Percentiles rank a stretch among this genome's conserved stretches.
These are phyloP conservation scores for Massarina eburnea DNA, from an alignment of 2,329 filamentous ascomycete genomes.

Conservation along the genomic window DNA sequence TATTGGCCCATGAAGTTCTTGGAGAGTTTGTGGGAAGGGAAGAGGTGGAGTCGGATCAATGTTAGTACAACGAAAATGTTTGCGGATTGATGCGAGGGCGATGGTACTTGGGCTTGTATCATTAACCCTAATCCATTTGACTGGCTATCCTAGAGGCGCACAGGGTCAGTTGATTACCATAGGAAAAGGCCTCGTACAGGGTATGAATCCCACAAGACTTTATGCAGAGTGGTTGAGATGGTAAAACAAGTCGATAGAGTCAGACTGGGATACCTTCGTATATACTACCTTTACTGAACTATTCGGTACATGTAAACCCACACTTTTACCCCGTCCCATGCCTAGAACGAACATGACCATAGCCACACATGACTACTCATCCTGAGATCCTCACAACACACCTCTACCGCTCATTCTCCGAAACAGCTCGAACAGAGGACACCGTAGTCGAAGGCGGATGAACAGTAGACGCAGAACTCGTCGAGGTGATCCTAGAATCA, in stretches of 20 bases:
- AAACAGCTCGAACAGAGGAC: conserved; percentile 21
- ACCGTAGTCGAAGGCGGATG: conserved; percentile 4
- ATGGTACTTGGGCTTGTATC: no score
- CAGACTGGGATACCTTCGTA: no score
- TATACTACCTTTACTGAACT: no score
- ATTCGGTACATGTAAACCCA: no score
- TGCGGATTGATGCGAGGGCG: conserved; percentile 9
- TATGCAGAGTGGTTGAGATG: no score
- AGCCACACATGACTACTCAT: neutral
- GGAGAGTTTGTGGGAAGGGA: conserved; percentile 47
- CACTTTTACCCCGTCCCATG: no score
- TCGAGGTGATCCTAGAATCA: conserved; percentile 20
- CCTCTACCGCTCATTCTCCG: conserved; percentile 24
- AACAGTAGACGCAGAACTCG: conserved; percentile 18
- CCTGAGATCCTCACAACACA: neutral
- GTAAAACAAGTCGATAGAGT: no score
- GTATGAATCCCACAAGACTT: no score
- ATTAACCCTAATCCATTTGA: no score
- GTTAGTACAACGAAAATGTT: conserved; percentile 68
- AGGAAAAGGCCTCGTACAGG: no score
- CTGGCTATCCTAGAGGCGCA: no score
- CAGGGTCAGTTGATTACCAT: no score
- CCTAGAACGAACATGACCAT: neutral
- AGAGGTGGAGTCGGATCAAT: conserved; percentile 66
- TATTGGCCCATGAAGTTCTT: conserved; percentile 59